Conservation (phyloP, 805 yeast genomes). For the Saturnispora diversa region DNA sequence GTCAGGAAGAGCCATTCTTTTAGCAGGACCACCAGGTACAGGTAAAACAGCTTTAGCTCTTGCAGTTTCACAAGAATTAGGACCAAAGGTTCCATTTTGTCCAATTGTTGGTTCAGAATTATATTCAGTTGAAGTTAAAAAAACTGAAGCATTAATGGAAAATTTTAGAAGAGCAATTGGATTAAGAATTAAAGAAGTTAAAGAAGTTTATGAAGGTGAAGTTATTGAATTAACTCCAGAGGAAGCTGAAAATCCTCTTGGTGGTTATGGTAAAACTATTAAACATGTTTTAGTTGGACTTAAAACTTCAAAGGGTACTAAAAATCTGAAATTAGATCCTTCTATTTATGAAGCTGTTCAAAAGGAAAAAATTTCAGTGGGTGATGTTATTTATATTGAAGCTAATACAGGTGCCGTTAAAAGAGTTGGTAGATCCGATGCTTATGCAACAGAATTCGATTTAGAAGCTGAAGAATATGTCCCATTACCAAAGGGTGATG, state of each 20-base stretch:
- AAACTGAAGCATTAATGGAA: slow-evolving; percentile 94
- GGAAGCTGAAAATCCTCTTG: slow-evolving; percentile 93
- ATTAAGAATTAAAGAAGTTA: slow-evolving; percentile 89
- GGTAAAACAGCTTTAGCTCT: slow-evolving; percentile 98
- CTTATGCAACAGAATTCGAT: slow-evolving; percentile 95
- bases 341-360: slow-evolving; percentile 93
- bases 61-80: slow-evolving; percentile 74
- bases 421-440: slow-evolving; percentile 90
- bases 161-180: slow-evolving; percentile 96
- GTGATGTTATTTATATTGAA: slow-evolving; percentile 93
- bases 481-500: slow-evolving; percentile 97
- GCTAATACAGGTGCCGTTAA: slow-evolving; percentile 92
- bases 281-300: slow-evolving; percentile 89
- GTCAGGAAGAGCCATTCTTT: slow-evolving; percentile 91
- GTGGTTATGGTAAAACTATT: slow-evolving; percentile 61
- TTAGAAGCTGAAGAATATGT: slow-evolving; percentile 97
- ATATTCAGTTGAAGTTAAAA: slow-evolving; percentile 82
- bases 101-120: slow-evolving; percentile 93
- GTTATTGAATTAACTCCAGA: slow-evolving; percentile 81
- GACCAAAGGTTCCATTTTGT: slow-evolving; percentile 84
- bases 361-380: slow-evolving; percentile 92
- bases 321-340: slow-evolving; percentile 97
- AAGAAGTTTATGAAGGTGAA: slow-evolving; percentile 97
- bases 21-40: slow-evolving; percentile 98
- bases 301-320: slow-evolving; percentile 94